A percentile compares a stretch with the other conserved stretches of the same genome.
Evolutionary conservation across 2,329 filamentous ascomycete species (phyloP).

Genomic region (Coniochaeta prunicola): DNA sequence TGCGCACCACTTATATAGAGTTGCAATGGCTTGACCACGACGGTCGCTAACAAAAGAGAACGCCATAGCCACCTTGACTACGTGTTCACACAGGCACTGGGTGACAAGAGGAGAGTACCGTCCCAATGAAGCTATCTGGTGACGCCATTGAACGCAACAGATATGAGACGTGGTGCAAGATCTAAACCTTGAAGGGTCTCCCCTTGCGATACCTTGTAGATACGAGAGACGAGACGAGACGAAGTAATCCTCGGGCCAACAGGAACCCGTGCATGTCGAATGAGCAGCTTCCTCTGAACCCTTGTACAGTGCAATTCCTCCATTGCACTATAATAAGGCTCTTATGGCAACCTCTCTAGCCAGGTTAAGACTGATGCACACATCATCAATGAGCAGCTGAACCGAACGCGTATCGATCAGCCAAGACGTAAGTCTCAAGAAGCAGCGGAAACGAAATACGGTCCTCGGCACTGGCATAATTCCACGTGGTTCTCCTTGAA

Average conservation of each 20-base stretch:
- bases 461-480: too few species aligned
- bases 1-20: not conserved
- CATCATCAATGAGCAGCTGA: not conserved
- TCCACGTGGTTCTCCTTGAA: too few species aligned
- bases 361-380: not conserved
- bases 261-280: not conserved
- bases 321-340: too few species aligned
- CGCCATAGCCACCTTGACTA: not conserved
- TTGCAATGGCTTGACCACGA: too few species aligned
- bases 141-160: not conserved
- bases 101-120: not conserved
- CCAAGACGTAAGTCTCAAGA: not conserved
- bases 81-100: not conserved
- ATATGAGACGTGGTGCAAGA: not conserved
- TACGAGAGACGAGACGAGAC: not conserved
- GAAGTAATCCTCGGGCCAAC: not conserved
- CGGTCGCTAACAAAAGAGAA: not conserved
- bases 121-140: not conserved
- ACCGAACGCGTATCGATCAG: not conserved
- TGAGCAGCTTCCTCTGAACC: slow-evolving; percentile 4
- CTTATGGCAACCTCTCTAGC: too few species aligned
- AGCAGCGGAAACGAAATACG: not conserved
- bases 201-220: too few species aligned
- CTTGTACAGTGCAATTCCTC: too few species aligned
- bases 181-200: not conserved